Conservation (phyloP, 768 basidiomycete species). For the Pleurotus sapidus region DNA sequence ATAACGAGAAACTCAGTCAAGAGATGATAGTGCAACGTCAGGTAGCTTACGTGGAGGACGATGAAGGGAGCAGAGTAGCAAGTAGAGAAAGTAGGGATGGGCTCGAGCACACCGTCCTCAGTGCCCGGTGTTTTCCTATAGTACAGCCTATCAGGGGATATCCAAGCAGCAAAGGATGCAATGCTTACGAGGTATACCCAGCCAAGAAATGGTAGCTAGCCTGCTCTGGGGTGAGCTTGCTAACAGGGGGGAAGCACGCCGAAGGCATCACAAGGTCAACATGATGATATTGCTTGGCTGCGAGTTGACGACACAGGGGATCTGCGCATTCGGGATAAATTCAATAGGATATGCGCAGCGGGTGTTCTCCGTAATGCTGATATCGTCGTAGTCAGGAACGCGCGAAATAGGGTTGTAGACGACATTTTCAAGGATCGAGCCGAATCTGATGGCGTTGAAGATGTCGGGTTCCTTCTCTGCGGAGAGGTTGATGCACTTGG, state of each 20-base stretch:
- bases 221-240: conserved; percentile 88
- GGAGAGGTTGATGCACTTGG: conserved; percentile 96
- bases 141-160: conserved; percentile 7
- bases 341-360: conserved; percentile 99
- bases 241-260: conserved; percentile 98
- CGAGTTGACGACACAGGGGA: conserved; percentile 82
- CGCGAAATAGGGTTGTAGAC: conserved; percentile 88
- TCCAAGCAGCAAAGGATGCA: not conserved
- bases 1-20: conserved; percentile 6
- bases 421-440: conserved; percentile 98
- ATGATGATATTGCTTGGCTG: conserved; percentile 96
- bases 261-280: conserved; percentile 97
- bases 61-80: conserved; percentile 99
- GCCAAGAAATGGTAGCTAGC: conserved; percentile 98
- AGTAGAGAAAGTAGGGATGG: conserved; percentile 98
- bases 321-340: conserved; percentile 91
- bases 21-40: not conserved
- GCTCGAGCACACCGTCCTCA: conserved; percentile 96
- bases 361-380: conserved; percentile 98
- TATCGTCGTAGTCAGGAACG: conserved; percentile 91
- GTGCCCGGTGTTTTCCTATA: conserved; percentile 95
- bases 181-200: conserved; percentile 85
- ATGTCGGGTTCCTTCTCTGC: conserved; percentile 99
- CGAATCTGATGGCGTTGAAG: conserved; percentile 91
- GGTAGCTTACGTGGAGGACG: conserved; percentile 74